Percentiles rank a stretch among this genome's conserved stretches.
Conservation (phyloP, 257 asterid species). For the Fraxinus anomala region DNA sequence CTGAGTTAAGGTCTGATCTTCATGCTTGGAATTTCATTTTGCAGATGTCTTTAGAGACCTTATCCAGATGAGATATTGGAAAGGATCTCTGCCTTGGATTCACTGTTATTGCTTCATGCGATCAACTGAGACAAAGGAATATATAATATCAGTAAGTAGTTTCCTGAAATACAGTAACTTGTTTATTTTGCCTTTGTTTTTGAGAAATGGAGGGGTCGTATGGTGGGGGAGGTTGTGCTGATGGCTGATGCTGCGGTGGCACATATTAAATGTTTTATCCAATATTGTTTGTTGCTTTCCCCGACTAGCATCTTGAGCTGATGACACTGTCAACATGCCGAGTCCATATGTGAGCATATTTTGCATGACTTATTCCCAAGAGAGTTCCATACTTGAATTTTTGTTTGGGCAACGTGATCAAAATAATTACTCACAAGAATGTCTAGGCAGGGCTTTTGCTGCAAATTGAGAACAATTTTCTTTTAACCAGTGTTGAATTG, state of each 20-base stretch:
- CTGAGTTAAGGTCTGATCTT: neutral
- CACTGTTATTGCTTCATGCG: conserved; percentile 96
- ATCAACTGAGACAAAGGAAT: conserved; percentile 64
- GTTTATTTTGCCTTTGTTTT: conserved; percentile 14
- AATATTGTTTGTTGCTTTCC: neutral
- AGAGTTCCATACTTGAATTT: neutral
- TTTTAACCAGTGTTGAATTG: neutral
- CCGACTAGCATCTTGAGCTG: neutral
- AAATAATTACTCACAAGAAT: neutral
- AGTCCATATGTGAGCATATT: neutral
- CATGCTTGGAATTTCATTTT: conserved; percentile 18
- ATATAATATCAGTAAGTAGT: conserved; percentile 57
- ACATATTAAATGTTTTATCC: neutral
- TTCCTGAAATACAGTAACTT: conserved; percentile 10
- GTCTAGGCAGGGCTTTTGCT: neutral
- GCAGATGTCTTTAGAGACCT: conserved; percentile 77
- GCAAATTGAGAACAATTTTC: neutral
- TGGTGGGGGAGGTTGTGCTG: neutral
- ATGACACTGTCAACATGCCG: neutral
- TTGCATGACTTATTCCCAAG: neutral
- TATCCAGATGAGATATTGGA: conserved; percentile 64
- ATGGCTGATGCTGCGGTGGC: neutral
- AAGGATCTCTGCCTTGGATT: conserved; percentile 82
- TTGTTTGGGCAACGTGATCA: neutral
- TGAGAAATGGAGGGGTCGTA: neutral